Conservation (phyloP, 2,329 filamentous ascomycete species). For the Septoria petroselini region DNA sequence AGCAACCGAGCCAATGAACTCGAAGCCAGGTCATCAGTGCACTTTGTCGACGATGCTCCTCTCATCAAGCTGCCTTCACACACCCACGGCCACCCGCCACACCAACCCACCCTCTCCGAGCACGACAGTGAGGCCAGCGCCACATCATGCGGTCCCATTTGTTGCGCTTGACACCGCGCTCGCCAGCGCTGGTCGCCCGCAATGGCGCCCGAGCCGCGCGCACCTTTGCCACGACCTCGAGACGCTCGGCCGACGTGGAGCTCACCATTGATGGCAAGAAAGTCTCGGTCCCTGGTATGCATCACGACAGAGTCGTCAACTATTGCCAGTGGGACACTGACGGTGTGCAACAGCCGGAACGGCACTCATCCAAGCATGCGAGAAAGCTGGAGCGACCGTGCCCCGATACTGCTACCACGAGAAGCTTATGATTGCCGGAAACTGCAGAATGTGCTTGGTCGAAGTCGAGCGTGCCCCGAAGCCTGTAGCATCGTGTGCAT, state of each 20-base stretch:
- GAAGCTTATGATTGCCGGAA: conserved; percentile 99
- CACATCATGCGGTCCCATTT: conserved; percentile 63
- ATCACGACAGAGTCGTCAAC: neutral
- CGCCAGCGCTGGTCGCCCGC: conserved; percentile 43
- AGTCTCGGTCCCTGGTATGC: conserved; percentile 89
- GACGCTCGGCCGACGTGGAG: conserved; percentile 86
- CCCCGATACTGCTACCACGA: conserved; percentile 99
- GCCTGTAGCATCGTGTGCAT: conserved; percentile 95
- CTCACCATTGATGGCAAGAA: conserved; percentile 96
- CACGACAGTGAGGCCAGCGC: conserved; percentile 27
- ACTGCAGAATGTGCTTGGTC: conserved; percentile 99
- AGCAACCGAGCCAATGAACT: conserved; percentile 22
- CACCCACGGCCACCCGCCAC: conserved; percentile 15
- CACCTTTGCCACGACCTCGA: conserved; percentile 76
- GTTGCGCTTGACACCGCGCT: conserved; percentile 59
- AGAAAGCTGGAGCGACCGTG: conserved; percentile 89
- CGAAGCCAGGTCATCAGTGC: conserved; percentile 16
- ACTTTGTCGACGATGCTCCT: neutral
- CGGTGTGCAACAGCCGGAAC: conserved; percentile 68
- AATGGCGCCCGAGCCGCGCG: conserved; percentile 59
- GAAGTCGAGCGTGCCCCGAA: conserved; percentile 96
- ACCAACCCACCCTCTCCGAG: conserved; percentile 10
- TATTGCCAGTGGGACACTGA: conserved; percentile 16
- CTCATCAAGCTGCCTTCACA: conserved; percentile 13
- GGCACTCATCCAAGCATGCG: conserved; percentile 96